Conservation (phyloP, 306 rosid genomes). For the Pyrus communis region DNA sequence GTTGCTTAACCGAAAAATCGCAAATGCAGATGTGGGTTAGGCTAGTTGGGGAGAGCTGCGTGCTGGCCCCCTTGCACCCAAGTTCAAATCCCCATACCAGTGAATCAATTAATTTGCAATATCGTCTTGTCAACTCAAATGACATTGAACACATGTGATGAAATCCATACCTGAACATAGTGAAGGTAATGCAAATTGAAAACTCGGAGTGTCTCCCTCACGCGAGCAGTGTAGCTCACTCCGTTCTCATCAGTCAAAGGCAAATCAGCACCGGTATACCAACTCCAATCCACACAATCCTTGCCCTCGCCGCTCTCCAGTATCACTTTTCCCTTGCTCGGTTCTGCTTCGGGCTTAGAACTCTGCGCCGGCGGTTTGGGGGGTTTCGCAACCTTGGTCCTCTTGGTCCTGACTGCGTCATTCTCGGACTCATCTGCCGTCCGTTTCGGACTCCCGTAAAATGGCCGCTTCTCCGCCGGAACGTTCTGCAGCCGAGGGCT, state of each 20-base stretch:
- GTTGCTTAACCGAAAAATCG: background rate
- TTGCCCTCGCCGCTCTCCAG: background rate
- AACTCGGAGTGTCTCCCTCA: conserved; percentile 23
- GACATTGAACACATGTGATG: background rate
- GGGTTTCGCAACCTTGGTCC: background rate
- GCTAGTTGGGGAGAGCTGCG: background rate
- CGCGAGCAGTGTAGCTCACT: background rate
- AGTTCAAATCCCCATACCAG: background rate
- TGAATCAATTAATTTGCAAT: background rate
- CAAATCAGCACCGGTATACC: background rate
- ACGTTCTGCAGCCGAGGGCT: conserved; percentile 18
- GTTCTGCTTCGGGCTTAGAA: background rate
- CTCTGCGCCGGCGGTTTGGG: background rate
- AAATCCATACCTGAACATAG: conserved; percentile 16
- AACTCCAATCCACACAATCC: background rate
- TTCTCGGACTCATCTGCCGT: background rate
- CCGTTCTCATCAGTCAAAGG: conserved; percentile 1
- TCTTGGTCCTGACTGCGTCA: conserved; percentile 5
- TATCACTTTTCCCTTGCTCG: background rate
- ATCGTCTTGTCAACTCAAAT: background rate
- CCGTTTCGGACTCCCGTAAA: conserved; percentile 12
- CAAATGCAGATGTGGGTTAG: background rate
- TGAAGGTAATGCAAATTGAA: conserved; percentile 26
- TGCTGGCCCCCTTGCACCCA: background rate
- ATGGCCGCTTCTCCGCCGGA: conserved; percentile 19